Evolutionary conservation across 805 yeast genomes (phyloP).

Genomic region (Yarrowia yakushimensis): DNA sequence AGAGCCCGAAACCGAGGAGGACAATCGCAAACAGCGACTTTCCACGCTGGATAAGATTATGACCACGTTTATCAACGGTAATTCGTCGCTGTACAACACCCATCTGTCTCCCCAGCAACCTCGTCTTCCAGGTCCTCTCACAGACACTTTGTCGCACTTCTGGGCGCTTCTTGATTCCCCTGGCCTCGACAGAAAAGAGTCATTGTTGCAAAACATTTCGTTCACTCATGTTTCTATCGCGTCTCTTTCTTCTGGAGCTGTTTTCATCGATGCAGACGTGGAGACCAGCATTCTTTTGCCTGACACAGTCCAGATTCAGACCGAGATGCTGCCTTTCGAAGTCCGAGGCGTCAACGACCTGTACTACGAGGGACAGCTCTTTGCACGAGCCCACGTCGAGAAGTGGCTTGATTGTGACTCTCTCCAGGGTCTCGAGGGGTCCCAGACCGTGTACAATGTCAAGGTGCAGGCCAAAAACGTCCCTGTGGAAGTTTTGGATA

Average conservation of each 20-base stretch:
- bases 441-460: conserved; percentile 9
- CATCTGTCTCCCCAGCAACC: conserved; percentile 9
- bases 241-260: conserved; percentile 7
- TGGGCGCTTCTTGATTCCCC: conserved; percentile 17
- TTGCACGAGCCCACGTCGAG: conserved; percentile 8
- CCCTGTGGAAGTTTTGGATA: conserved; percentile 11
- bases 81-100: conserved; percentile 6
- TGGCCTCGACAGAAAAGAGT: background rate
- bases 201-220: background rate
- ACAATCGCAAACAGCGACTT: background rate
- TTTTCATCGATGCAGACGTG: conserved; percentile 15
- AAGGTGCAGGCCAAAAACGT: conserved; percentile 3
- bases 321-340: conserved; percentile 12
- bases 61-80: conserved; percentile 8
- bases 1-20: background rate
- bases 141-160: background rate
- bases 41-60: conserved; percentile 11
- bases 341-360: conserved; percentile 18
- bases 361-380: conserved; percentile 8
- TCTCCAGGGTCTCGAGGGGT: conserved; percentile 5
- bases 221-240: conserved; percentile 1
- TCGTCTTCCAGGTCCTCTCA: background rate
- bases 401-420: conserved; percentile 15
- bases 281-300: background rate
- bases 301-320: background rate